Evolutionary conservation across 371 early-diverging fungal genomes (phyloP), one percentile per base, ranked within the genome.

Genomic region (Entomophthora muscae): DNA sequence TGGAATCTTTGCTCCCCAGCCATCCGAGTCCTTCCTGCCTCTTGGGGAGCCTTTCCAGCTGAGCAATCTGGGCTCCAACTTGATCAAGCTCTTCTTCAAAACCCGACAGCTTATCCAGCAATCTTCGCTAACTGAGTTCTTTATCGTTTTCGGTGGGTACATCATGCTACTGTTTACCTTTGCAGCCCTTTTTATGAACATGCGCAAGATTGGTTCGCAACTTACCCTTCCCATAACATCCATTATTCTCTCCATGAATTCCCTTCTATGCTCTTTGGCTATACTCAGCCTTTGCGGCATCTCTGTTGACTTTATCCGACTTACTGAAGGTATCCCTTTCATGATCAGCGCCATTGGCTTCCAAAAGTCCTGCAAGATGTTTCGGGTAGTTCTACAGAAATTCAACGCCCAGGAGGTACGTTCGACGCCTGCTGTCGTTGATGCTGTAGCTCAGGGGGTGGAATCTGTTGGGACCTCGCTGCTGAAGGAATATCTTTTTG

Each of bases 271-370:
- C 61, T 84, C 89, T 13, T 75, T 89, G 28, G 71, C 79, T 57
- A 80, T 85, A 0, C 79, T 84, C 30, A 78, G 80, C 67, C 67
- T 78, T 24, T 71, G 89, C 12, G 84, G 85, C 5, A 61, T 61
- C 1, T 3, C 22, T 26, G 60, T 66, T 24, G 53, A 63, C 42
- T 63, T 63, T 29, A 32, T 52, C 32, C 10, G 21, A 22, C 64
- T 53, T 64, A 79, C 85, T 63, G 92, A 94, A 70, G 90, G 91
- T 22, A 82, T 92, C 68, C 95, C 95, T 1, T 93, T 93, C 75
- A 80, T 95, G 57, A 84, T 89, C 52, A 85, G 91, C 61, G 90
- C 90, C n/a, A 83, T 93, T 52, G 93, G 93, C 0, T 93, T 93
- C 66, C 93, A 95, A 66, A 86, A 90, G 68, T 88, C 89, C 52